Evolutionary conservation across 192 early-diverging fungal species (phyloP), one percentile per base, ranked within the genome.

Genomic region (Coemansia sp.): DNA sequence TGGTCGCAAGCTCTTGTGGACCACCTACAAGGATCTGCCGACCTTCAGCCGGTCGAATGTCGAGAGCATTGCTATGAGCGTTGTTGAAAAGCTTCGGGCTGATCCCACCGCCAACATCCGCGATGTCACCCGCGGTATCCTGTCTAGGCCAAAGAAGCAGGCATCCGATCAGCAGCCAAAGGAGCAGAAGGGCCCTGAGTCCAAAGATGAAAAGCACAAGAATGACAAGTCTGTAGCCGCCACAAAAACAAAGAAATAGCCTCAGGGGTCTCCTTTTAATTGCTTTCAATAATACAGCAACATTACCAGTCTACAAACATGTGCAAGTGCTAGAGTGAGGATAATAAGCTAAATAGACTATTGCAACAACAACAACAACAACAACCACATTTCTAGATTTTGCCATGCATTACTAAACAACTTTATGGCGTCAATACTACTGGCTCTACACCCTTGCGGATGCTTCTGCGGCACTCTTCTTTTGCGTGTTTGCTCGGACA

Each of bases 1-100:
- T 2, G 79, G 74, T 8, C 79, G 79, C 74, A 70, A 64, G 19
- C 67, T 65, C 42, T 42, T 72, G 64, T 71, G 67, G 72, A 75
- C 76, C 46, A 75, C 72, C 5, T 78, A 75, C 58, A 78, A 78
- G 59, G 70, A 75, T 9, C 67, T 83, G 46, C 79, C 79, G 2
- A 65, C 73, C 20, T 82, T 73, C 25, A 64, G 61, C 57, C 65
- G 66, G 19, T 16, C 7, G 3, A 65, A 78, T 20, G 56, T 85
- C 40, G 72, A 70, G 55, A 63, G 68, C 43, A 49, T 85, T 51
- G 84, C 79, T 0, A 44, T 50, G 38, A 58, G 70, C 19, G 65
- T 85, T 43, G 68, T 65, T 8, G 37, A 32, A 11, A 49, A 75
- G 62, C 70, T 85, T 11, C 72, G 67, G 63, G 51, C 51, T 19